Evolutionary conservation across 495 filamentous ascomycete species (phyloP).

Genomic region (Aspergillus sparsus): DNA sequence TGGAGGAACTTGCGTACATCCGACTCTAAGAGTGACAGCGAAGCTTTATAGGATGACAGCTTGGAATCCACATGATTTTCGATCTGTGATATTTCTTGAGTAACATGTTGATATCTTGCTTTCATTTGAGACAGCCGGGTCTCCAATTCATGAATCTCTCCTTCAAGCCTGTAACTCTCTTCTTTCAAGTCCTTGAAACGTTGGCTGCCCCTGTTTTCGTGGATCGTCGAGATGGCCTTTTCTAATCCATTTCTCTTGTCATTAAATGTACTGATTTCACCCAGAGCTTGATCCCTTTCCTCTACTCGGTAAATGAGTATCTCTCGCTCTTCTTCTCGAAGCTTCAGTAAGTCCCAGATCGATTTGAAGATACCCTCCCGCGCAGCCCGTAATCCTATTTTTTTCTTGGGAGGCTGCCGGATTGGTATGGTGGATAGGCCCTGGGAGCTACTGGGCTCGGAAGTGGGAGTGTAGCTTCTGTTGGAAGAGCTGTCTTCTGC

Average conservation of each 20-base stretch:
- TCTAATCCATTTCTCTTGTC: slow-evolving; percentile 51
- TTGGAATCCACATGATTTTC: slow-evolving; percentile 64
- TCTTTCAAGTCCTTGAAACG: slow-evolving; percentile 43
- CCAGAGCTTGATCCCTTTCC: slow-evolving; percentile 58
- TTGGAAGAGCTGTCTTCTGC: slow-evolving; percentile 44
- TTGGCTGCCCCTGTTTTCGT: slow-evolving; percentile 40
- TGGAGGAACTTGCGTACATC: slow-evolving; percentile 47
- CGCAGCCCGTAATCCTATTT: slow-evolving; percentile 64
- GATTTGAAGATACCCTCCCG: slow-evolving; percentile 68
- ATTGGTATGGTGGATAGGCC: slow-evolving; percentile 54
- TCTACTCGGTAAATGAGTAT: slow-evolving; percentile 58
- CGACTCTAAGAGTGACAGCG: slow-evolving; percentile 55
- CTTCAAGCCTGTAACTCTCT: slow-evolving; percentile 54
- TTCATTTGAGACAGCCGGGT: slow-evolving; percentile 67
- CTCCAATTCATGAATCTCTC: slow-evolving; percentile 66
- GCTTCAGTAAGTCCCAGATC: slow-evolving; percentile 68
- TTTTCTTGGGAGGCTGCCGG: slow-evolving; percentile 59
- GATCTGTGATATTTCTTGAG: slow-evolving; percentile 60
- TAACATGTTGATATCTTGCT: slow-evolving; percentile 60
- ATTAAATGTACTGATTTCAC: slow-evolving; percentile 61
- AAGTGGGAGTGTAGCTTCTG: slow-evolving; percentile 51
- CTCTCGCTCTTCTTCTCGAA: slow-evolving; percentile 71
- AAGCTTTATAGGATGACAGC: slow-evolving; percentile 59
- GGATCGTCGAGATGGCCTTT: slow-evolving; percentile 46
- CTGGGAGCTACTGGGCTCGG: slow-evolving; percentile 26